A percentile compares a stretch with the other conserved stretches of the same genome.
These are phyloP conservation scores for Ceratocystis lukuohia DNA, from an alignment of 2,329 filamentous ascomycete species.

Conservation along the genomic window DNA sequence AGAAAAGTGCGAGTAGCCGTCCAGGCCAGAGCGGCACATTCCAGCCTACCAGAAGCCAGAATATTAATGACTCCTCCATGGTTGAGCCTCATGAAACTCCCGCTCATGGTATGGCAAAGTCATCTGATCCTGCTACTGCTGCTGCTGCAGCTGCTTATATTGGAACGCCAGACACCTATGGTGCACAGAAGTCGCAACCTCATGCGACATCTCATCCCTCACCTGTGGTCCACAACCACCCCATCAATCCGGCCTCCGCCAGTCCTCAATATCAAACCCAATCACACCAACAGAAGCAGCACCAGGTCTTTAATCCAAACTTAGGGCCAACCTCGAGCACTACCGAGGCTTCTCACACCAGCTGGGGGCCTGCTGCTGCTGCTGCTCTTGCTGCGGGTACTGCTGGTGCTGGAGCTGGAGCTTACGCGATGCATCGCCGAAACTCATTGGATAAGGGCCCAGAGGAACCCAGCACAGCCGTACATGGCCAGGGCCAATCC, in stretches of 20 bases:
- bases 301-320: conserved; percentile 3
- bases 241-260: background rate
- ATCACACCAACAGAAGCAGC: background rate
- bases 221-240: conserved; percentile 1
- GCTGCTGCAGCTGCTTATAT: background rate
- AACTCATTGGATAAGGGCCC: conserved; percentile 1
- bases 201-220: conserved; percentile 1
- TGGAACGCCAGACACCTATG: background rate
- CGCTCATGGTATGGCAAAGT: background rate
- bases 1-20: background rate
- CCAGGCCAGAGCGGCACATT: background rate
- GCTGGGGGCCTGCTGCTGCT: background rate
- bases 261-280: conserved; percentile 7
- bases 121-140: background rate
- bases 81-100: background rate
- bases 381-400: background rate
- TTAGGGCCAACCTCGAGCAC: background rate
- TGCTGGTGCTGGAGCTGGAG: conserved; percentile 7
- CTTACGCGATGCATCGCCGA: background rate
- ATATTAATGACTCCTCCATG: background rate
- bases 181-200: conserved; percentile 1
- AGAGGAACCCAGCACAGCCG: background rate
- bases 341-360: background rate
- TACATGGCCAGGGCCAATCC: conserved; percentile 1
- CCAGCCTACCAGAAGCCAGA: background rate